phyloP scores from a whole-genome alignment of 306 rosid genomes.

The Abrus pulchellus region DNA sequence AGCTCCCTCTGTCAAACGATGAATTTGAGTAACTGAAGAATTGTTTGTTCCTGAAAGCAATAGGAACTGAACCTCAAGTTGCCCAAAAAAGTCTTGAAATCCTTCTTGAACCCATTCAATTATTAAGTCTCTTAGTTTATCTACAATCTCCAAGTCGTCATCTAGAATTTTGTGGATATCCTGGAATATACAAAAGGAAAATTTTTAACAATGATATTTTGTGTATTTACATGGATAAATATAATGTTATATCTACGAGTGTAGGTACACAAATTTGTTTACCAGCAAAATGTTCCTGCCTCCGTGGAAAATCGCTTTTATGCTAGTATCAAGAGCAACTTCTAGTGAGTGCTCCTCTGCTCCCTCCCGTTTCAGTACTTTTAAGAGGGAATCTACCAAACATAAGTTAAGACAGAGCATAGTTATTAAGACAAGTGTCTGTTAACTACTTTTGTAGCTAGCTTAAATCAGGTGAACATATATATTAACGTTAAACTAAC shows the following conservation, averaged over 20 bases:
- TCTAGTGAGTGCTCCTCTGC: slow-evolving; percentile 65
- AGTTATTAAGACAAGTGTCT: background rate
- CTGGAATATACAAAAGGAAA: slow-evolving; percentile 51
- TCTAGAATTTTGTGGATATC: slow-evolving; percentile 85
- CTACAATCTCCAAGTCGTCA: slow-evolving; percentile 65
- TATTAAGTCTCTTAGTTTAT: slow-evolving; percentile 66
- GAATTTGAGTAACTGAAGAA: slow-evolving; percentile 62
- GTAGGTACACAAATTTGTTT: slow-evolving; percentile 43
- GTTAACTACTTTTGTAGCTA: background rate
- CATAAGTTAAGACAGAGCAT: slow-evolving; percentile 41
- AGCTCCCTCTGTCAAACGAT: slow-evolving; percentile 62
- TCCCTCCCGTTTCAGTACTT: slow-evolving; percentile 64
- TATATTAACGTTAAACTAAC: slow-evolving; percentile 17
- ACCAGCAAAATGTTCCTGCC: slow-evolving; percentile 76
- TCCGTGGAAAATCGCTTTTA: slow-evolving; percentile 76
- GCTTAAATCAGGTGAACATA: background rate
- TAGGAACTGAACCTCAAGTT: slow-evolving; percentile 72
- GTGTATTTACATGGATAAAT: background rate
- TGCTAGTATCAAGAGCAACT: slow-evolving; percentile 74
- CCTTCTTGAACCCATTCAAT: slow-evolving; percentile 89
- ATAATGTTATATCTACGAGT: slow-evolving; percentile 19
- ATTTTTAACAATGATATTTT: background rate
- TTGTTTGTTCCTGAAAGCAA: slow-evolving; percentile 67
- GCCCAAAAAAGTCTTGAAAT: slow-evolving; percentile 80
- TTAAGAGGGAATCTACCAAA: slow-evolving; percentile 75